Evolutionary conservation across 2,329 filamentous ascomycete genomes (phyloP), one percentile per base, ranked within the genome.

Genomic region (Grosmannia penicillata): DNA sequence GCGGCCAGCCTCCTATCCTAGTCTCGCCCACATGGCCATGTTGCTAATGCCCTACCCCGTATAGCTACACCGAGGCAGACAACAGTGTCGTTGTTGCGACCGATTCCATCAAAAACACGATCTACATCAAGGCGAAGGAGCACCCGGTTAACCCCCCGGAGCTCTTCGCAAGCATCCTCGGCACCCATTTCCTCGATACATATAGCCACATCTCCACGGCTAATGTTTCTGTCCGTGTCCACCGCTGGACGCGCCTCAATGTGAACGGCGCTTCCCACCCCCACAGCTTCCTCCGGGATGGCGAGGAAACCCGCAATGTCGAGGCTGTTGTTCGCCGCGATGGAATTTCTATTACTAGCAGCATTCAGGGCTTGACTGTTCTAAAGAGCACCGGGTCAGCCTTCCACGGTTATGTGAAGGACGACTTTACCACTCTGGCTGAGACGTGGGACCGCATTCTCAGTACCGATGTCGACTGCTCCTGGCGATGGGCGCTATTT

Each of bases 41-140:
- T 33, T 45, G 26, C 27, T 39, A 33, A 15, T 18, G 11, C 5
- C 17, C 8, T 21, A 13, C 7, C 8, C 15, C 7, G 2, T 15
- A 17, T 19, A 93, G 84, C 47, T 98, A 94, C 70, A 98, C 89
- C 45, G 61, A 73, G 54, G 89, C 85, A 51, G 87, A 98, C 66
- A 98, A 98, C 70, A 82, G 79, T 52, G 83, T 93, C 47, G 76
- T 98, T 42, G 89, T 98, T 44, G 86, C 91, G 46, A 98, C 91
- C 44, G 91, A 98, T 62, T 89, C 86, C 21, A 93, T 96, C 65
- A 98, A 98, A 68, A 94, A 98, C 64, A 96, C 82, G 51, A 78
- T 83, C 56, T 94, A 91, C 68, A 86, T 98, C 63, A 80, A 84
- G 55, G 89, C 91, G 54, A 95, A 94, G 66, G 80, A 93, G 62